Base-by-base conservation (phyloP, 2,329 filamentous ascomycete genomes). In the Metarhizium album region DNA sequence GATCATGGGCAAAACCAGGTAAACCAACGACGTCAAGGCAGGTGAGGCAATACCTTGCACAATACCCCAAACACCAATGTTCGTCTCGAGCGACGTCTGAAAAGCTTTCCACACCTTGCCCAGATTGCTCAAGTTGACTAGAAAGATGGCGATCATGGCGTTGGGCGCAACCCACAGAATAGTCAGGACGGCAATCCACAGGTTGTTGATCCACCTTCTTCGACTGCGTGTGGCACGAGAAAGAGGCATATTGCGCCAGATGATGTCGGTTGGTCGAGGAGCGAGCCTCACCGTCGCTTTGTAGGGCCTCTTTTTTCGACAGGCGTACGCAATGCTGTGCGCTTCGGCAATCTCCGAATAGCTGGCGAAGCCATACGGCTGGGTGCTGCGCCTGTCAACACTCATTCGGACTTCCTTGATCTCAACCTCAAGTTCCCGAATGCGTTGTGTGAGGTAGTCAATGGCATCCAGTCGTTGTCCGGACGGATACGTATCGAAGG, bases 351-450 rank as follows among this genome's bases (percentile, higher is more conserved):
- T 94, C 42, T 84, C 84, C 42, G 91, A 83, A 70, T 93, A 98
- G 60, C 89, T 96, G 8, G 91, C 90, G 64, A 98, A 98, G 0
- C 93, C 93, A 62, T 90, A 98, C 0, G 88, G 78, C 78, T 95
- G 86, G 16, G 90, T 85, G 63, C 91, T 88, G 47, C 90, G 83
- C 65, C 84, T 89, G 67, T 97, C 91, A 7, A 98, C 83, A 1
- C 82, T 83, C 38, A 82, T 78, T 13, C 93, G 82, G 1, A 90
- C 86, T 55, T 93, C 82, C 62, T 86, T 88, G 67, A 98, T 90
- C 62, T 94, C 81, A 11, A 82, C 67, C 64, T 97, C 91, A 35
- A 98, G 75, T 46, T 84, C 77, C 58, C 83, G 82, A 62, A 98
- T 96, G 18, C 90, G 83, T 49, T 85, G 79, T 0, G 90, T 94